Conservation (phyloP, 768 basidiomycete species). For the Tricholoma terreum region DNA sequence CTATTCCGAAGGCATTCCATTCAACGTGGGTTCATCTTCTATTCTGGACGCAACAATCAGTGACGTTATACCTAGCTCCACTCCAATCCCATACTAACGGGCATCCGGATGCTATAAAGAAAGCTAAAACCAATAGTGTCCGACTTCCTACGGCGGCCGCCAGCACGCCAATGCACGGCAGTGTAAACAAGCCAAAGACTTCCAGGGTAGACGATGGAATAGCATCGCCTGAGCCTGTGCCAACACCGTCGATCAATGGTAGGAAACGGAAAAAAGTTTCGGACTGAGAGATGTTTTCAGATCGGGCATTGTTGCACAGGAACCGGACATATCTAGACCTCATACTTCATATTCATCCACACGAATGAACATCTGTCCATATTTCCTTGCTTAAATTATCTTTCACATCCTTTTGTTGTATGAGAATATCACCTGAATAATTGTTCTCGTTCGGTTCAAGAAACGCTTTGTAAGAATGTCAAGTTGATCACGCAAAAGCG, state of each 20-base stretch:
- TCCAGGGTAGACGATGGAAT: background rate
- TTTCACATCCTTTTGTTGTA: background rate
- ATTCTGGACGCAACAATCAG: background rate
- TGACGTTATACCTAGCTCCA: slow-evolving; percentile 3
- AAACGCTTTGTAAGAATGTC: too few relatives aligned
- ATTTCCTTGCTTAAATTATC: background rate
- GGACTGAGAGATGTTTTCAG: slow-evolving; percentile 19
- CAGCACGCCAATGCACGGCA: background rate
- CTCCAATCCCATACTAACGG: background rate
- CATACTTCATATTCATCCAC: background rate
- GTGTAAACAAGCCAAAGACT: background rate
- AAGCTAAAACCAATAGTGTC: background rate
- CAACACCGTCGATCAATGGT: slow-evolving; percentile 33
- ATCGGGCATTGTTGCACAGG: background rate
- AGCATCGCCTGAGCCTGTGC: background rate
- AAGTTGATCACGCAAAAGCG: background rate
- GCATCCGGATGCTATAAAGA: slow-evolving; percentile 3
- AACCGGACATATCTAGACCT: background rate
- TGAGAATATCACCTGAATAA: background rate
- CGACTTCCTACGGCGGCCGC: background rate
- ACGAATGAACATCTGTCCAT: background rate
- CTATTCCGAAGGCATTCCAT: slow-evolving; percentile 57
- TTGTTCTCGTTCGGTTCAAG: too few relatives aligned
- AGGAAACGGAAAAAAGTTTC: slow-evolving; percentile 57
- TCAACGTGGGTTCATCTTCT: slow-evolving; percentile 33